Evolutionary conservation across 1,139 yeast species (phyloP), one percentile per base, ranked within the genome.

Genomic region (Hansenula sp.): DNA sequence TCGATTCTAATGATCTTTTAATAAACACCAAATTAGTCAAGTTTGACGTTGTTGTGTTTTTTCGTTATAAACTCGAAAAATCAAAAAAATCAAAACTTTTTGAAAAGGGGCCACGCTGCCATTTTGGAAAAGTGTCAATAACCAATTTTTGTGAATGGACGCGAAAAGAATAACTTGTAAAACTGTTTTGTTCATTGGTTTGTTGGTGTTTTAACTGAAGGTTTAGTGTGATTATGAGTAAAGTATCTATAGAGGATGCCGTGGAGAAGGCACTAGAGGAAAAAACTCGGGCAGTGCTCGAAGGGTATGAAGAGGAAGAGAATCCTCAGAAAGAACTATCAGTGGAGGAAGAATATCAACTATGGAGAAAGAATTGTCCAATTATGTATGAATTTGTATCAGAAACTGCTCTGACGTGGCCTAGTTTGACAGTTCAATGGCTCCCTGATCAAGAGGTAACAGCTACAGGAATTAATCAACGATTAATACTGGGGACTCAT

Each of bases 321-420:
- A 38, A 40, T 4, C 44, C 41, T 16, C 44, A 41, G 18, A 47
- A 44, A 24, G 56, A 50, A 32, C 44, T 53, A 11, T 36, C 67
- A 1, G 43, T 61, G 8, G 64, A 82, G 43, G 88, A 82, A 48
- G 92, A 84, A 56, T 84, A 84, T 56, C 79, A 81, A 47, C 60
- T 83, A 48, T 85, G 95, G 95, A 71, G 87, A 47, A 79, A 83
- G 55, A 84, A 83, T 56, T 83, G 89, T 47, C 80, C 87, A 13
- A 77, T 73, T 52, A 81, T 84, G 88, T 85, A 85, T 52, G 88
- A 83, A 56, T 83, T 82, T 59, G 86, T 84, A 26, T 79, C 84
- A 43, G 92, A 84, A 55, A 82, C 90, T 0, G 86, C 86, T 2
- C 63, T 84, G 37, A 74, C 82, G 10, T 85, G 94, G 94, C 94